Evolutionary conservation across 441 rosid species (phyloP), one percentile per base, ranked within the genome.

Genomic region (Croton laevigatus): DNA sequence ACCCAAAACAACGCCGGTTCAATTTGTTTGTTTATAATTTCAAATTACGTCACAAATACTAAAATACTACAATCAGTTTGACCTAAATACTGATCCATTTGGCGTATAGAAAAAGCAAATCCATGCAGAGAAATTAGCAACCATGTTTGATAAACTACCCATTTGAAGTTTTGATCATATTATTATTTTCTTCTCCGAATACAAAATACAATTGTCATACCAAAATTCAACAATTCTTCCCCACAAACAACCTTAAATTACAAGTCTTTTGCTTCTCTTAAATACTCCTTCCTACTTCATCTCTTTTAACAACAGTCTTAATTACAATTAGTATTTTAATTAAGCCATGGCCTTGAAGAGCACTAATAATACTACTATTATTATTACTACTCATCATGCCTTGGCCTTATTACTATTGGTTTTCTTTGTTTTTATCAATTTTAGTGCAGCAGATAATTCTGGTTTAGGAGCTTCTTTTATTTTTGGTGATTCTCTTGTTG

Each of bases 401-500:
- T n/a, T 67, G 73, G 73, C 69, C 10, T 71, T 81, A 45, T n/a
- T n/a, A n/a, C n/a, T n/a, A n/a, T 42, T 83, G 59, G 20, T 60
- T 46, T 62, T 76, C 53, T 22, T 75, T 36, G 19, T 54, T 48
- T 3, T 13, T 55, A 27, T 70, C 69, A 27, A 63, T 65, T 55
- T 76, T 59, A 74, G 72, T 62, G 83, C 79, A 19, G 90, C 84
- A n/a, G 76, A 62, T 40, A 7, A 17, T 8, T 12, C 54, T 40
- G 11, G 8, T 1, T 65, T 86, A 23, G 97, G 84, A 68, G 97
- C 94, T 74, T 90, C 98, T 7, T 91, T 90, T 68, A 74, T 94
- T 65, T 94, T 94, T 58, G 98, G 98, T 36, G 98, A 94, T 76
- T 94, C 98, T 22, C 66, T 94, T 37, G 97, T 94, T 19, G 98